These are phyloP conservation scores for Synchytrium microbalum DNA, from an alignment of 371 early-diverging fungal genomes.

Conservation along the genomic window DNA sequence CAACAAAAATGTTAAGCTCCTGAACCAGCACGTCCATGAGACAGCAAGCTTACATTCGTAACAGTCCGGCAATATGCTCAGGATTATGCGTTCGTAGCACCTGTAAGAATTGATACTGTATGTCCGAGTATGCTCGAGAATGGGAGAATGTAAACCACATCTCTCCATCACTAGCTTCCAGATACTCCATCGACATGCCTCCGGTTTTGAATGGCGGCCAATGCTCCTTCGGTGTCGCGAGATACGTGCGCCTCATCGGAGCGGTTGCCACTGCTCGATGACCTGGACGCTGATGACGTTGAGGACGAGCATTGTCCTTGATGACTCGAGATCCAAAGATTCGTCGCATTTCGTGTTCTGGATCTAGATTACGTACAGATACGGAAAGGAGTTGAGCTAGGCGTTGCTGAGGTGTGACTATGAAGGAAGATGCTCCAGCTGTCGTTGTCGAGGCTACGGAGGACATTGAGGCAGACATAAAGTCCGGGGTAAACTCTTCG, in stretches of 20 bases:
- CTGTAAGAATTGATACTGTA: conserved; percentile 63
- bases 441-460: conserved; percentile 8
- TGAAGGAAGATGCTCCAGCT: conserved; percentile 34
- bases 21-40: background rate
- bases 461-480: conserved; percentile 9
- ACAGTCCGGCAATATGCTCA: conserved; percentile 57
- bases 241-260: conserved; percentile 47
- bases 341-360: conserved; percentile 79
- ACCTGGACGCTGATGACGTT: conserved; percentile 5
- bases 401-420: conserved; percentile 54
- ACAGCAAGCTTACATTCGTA: conserved; percentile 20
- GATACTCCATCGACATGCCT: conserved; percentile 68
- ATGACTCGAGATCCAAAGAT: conserved; percentile 81
- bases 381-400: conserved; percentile 22
- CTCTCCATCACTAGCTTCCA: conserved; percentile 41
- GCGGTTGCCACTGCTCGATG: no score
- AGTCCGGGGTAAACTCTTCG: conserved; percentile 11
- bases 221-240: conserved; percentile 63
- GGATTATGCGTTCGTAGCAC: conserved; percentile 71
- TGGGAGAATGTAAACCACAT: conserved; percentile 56
- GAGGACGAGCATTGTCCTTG: background rate
- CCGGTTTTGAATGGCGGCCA: conserved; percentile 64
- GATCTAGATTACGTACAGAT: conserved; percentile 43
- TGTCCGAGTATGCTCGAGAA: conserved; percentile 58
- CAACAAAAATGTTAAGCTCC: background rate